Conservation (phyloP, 108 stramenopile genomes). For the Craspedostauros australis region DNA sequence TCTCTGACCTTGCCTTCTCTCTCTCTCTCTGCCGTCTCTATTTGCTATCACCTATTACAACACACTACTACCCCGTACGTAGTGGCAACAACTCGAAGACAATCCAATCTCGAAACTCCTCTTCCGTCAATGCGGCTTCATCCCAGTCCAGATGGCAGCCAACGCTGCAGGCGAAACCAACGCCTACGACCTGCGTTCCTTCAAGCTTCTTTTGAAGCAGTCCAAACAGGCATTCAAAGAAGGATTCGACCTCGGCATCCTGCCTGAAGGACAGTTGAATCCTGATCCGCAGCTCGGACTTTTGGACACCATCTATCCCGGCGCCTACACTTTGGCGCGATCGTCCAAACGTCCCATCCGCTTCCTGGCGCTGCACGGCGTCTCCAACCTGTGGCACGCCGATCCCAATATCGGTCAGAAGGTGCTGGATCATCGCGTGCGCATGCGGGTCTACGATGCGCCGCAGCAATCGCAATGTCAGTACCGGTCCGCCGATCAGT, state of each 20-base stretch:
- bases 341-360: slow-evolving; percentile 66
- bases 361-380: slow-evolving; percentile 70
- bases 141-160: slow-evolving; percentile 73
- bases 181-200: slow-evolving; percentile 61
- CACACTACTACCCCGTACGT: not conserved
- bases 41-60: not conserved
- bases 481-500: slow-evolving; percentile 56
- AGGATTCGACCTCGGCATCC: slow-evolving; percentile 77
- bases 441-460: slow-evolving; percentile 66
- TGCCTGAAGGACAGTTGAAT: slow-evolving; percentile 85
- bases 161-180: slow-evolving; percentile 73
- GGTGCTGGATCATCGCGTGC: slow-evolving; percentile 46
- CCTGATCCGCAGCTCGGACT: slow-evolving; percentile 66
- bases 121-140: slow-evolving; percentile 75
- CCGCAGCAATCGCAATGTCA: slow-evolving; percentile 19
- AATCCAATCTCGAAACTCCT: slow-evolving; percentile 72
- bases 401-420: slow-evolving; percentile 63
- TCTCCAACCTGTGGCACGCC: slow-evolving; percentile 73
- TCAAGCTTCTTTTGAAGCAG: slow-evolving; percentile 53
- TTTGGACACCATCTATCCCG: slow-evolving; percentile 58
- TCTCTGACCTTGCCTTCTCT: not conserved
- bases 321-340: slow-evolving; percentile 64
- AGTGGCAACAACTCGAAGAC: slow-evolving; percentile 81
- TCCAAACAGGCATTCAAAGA: slow-evolving; percentile 63
- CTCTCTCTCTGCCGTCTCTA: not conserved